These are phyloP conservation scores for Termitomyces sp. DNA, from an alignment of 768 basidiomycete species.

Conservation along the genomic window DNA sequence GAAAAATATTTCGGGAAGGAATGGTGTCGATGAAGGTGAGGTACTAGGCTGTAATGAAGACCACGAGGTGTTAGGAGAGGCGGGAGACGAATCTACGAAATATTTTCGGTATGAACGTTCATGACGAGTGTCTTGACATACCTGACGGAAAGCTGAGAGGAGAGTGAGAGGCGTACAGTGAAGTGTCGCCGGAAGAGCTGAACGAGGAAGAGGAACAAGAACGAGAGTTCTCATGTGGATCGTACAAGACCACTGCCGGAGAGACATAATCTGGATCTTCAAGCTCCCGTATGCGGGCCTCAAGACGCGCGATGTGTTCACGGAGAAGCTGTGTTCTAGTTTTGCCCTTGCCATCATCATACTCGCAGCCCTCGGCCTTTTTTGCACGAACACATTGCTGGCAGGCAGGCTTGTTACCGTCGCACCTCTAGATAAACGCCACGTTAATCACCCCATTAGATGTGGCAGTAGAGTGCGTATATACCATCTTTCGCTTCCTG, in stretches of 20 bases:
- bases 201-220: conserved; percentile 55
- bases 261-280: conserved; percentile 71
- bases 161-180: conserved; percentile 51
- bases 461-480: background rate
- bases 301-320: conserved; percentile 70
- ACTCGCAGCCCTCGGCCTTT: conserved; percentile 70
- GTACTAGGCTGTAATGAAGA: conserved; percentile 36
- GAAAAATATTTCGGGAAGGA: conserved; percentile 41
- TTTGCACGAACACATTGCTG: conserved; percentile 77
- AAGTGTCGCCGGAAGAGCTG: conserved; percentile 47
- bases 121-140: conserved; percentile 19
- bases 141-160: conserved; percentile 47
- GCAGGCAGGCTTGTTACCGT: conserved; percentile 71
- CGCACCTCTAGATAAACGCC: conserved; percentile 54
- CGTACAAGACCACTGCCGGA: conserved; percentile 63
- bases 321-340: conserved; percentile 75
- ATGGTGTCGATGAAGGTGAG: conserved; percentile 50
- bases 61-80: conserved; percentile 52
- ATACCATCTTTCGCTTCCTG: conserved; percentile 71
- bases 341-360: conserved; percentile 83
- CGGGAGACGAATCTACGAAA: conserved; percentile 32
- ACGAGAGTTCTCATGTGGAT: conserved; percentile 52
- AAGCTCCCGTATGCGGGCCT: conserved; percentile 66
- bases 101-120: background rate
- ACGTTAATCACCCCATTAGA: background rate